Evolutionary conservation across 345 rosid species (phyloP), one percentile per base, ranked within the genome.

Genomic region (Euphorbia peplus): DNA sequence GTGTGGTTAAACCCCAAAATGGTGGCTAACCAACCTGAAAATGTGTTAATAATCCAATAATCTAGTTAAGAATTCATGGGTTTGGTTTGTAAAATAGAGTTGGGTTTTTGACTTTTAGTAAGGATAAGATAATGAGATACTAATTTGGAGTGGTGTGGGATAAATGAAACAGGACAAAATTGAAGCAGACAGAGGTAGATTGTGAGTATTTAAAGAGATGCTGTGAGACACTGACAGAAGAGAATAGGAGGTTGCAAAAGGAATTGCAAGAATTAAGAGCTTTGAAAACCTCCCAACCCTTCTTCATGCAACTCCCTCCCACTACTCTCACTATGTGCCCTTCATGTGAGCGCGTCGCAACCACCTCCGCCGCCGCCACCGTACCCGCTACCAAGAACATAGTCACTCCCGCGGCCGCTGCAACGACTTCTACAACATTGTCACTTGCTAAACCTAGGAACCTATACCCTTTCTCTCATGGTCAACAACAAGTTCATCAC

Each of bases 241-340:
- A 93, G 78, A 93, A 93, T 83, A 85, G 84, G 70, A 91, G 97
- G 75, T 78, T 93, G 22, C 92, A 93, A 59, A 91, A 88, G 69
- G 98, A 93, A 59, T 82, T 93, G 73, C 89, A 79, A 64, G 96
- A 89, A 56, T 66, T 95, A 63, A 86, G 99, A 74, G 89, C 96
- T 35, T 81, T 95, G 76, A 91, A 90, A 78, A 74, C 95, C 55
- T 84, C 90, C 4, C 86, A 86, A 52, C 93, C 97, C 12, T 95
- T 88, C 82, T 88, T 84, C 90, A 90, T 80, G 96, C 99, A 95
- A 73, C 91, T 88, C 13, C 99, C 99, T 12, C 96, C 99, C 67
- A 95, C 99, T 41, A 95, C 99, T 69, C 99, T 95, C 80, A 95
- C 99, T 58, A 95, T 95, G 96, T 95, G 99, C 70, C 99, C 99